Conservation (phyloP, 305 asterid species). For the Fraxinus platypoda region DNA sequence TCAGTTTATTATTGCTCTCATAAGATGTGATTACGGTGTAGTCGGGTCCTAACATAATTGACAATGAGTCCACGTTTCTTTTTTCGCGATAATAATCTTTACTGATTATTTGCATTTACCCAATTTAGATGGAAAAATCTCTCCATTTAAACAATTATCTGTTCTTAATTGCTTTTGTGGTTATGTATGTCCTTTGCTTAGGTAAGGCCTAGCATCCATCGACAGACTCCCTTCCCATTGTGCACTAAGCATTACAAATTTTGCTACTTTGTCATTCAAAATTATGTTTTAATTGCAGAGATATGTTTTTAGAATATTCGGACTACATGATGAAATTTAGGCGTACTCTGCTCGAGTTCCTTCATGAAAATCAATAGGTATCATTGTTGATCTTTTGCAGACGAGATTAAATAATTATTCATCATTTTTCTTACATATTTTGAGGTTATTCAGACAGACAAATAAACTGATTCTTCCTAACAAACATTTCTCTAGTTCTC, state of each 20-base stretch:
- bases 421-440: neutral
- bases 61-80: no score
- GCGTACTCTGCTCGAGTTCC: constrained; percentile 30
- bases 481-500: neutral
- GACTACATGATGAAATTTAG: constrained; percentile 39
- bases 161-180: no score
- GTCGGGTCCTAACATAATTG: no score
- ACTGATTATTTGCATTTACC: no score
- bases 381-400: constrained; percentile 45
- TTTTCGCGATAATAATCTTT: no score
- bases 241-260: neutral
- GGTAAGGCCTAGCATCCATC: no score
- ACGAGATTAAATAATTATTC: neutral
- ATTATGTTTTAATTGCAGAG: constrained; percentile 27
- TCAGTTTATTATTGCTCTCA: no score
- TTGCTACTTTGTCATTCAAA: neutral
- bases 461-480: neutral
- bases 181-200: no score
- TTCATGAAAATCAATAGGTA: constrained; percentile 43
- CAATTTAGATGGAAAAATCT: no score
- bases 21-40: no score
- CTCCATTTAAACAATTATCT: no score
- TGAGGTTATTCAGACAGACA: neutral
- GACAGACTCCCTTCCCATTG: no score
- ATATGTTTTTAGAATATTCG: constrained; percentile 38